Evolutionary conservation across 73 alveolate species (phyloP).

Genomic region (Blepharisma stoltei): DNA sequence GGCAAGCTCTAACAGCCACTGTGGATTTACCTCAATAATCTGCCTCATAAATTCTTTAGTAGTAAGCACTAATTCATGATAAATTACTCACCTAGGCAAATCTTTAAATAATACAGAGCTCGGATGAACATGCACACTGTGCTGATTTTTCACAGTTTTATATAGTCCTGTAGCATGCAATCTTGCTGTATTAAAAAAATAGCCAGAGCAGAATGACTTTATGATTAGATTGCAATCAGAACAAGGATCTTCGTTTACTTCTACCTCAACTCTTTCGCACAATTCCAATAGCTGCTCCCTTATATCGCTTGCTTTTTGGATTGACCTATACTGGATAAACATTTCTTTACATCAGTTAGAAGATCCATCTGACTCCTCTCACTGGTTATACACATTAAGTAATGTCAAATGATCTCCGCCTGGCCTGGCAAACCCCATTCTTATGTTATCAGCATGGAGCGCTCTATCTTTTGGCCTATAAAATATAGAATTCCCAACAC

Average conservation of each 20-base stretch:
- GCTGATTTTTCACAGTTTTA: slow-evolving; percentile 96
- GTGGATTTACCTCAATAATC: slow-evolving; percentile 92
- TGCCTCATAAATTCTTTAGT: slow-evolving; percentile 98
- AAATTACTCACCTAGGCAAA: slow-evolving; percentile 89
- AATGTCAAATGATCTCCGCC: slow-evolving; percentile 99
- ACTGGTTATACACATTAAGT: slow-evolving; percentile 92
- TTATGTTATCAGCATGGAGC: slow-evolving; percentile 96
- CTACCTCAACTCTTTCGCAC: slow-evolving; percentile 93
- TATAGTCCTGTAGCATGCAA: slow-evolving; percentile 91
- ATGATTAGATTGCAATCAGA: slow-evolving; percentile 45
- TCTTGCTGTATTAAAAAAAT: slow-evolving; percentile 96
- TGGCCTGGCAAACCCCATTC: slow-evolving; percentile 90
- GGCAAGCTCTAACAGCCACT: slow-evolving; percentile 98
- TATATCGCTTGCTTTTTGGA: slow-evolving; percentile 98
- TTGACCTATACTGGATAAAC: slow-evolving; percentile 92
- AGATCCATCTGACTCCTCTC: slow-evolving; percentile 97
- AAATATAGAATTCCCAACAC: slow-evolving; percentile 96
- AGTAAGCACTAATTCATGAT: slow-evolving; percentile 97
- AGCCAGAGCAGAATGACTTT: slow-evolving; percentile 92
- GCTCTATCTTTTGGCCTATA: slow-evolving; percentile 91
- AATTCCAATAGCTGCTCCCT: slow-evolving; percentile 93
- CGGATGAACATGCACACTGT: slow-evolving; percentile 76
- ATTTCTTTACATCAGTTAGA: slow-evolving; percentile 95
- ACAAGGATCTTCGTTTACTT: slow-evolving; percentile 60
- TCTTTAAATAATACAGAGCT: slow-evolving; percentile 68